Conservation (phyloP, 2,329 filamentous ascomycete genomes). For the Aspergillus versicolor region DNA sequence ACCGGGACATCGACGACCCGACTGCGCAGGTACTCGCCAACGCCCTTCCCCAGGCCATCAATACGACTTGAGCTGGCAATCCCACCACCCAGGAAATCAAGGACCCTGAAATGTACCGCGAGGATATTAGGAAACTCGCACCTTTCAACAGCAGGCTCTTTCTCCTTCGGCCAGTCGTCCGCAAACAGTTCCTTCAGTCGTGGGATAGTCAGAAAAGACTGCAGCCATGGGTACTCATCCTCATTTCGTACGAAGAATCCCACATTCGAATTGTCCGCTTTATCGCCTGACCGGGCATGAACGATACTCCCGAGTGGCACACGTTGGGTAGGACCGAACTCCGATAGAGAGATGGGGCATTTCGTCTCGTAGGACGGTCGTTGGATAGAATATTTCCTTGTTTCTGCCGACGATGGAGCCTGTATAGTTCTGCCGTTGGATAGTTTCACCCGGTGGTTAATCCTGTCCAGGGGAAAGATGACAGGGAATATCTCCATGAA, state of each 20-base stretch:
- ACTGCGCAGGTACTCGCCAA: background rate
- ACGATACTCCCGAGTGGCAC: background rate
- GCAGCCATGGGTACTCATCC: background rate
- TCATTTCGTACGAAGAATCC: background rate
- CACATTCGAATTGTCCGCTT: background rate
- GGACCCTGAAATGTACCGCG: background rate
- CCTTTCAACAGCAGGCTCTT: background rate
- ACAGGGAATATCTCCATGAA: slow-evolving; percentile 1
- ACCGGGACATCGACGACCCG: background rate
- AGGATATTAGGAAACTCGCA: background rate
- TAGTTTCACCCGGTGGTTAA: background rate
- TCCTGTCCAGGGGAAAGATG: background rate
- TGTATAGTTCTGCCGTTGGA: background rate
- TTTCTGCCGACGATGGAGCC: too few relatives aligned
- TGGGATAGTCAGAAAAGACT: background rate
- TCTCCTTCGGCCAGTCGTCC: background rate
- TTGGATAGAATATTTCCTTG: background rate
- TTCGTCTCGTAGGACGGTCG: background rate
- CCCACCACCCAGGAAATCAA: background rate
- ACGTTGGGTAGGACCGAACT: background rate
- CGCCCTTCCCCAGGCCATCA: background rate
- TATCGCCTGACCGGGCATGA: background rate
- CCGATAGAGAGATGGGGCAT: background rate
- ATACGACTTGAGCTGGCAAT: background rate
- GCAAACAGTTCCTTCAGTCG: background rate